Evolutionary conservation across 1,139 yeast genomes (phyloP), one percentile per base, ranked within the genome.

Genomic region (Geotrichum cucujoidarum): DNA sequence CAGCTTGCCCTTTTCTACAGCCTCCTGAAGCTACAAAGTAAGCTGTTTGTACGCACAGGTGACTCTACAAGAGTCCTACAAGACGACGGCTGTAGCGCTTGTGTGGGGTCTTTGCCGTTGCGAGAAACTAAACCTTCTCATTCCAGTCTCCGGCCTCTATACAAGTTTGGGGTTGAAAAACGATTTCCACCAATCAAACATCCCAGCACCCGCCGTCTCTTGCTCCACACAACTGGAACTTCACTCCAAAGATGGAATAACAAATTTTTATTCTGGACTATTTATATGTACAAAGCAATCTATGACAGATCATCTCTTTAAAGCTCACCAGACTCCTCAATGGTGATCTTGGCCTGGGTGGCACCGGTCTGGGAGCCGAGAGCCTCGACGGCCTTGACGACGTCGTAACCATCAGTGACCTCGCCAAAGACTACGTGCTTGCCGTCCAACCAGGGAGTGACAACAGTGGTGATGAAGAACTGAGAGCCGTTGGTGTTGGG

Each of bases 401-500:
- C 70, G 65, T 90, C 96, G 68, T 75, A 72, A 66, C 97, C 97
- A 51, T 89, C 95, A 61, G 74, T 70, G 61, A 92, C 97, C 77
- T 90, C 97, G 71, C 98, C 98, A 65, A 90, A 92, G 58, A 92
- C 98, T 72, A 89, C 97, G 83, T 92, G 98, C 77, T 84, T 86
- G 70, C 97, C 97, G 69, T 92, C 97, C 74, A 92, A 83, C 97
- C 97, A 90, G 61, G 96, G 86, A 71, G 86, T 77, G 64, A 89
- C 80, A 53, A 90, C 97, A 56, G 97, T 90, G 78, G 98, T 92
- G 75, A 92, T 81, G 81, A 92, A 92, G 78, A 92, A 92, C 77
- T 92, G 98, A 53, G 97, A 90, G 60, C 98, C 98, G 78, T 92
- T 92, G 81, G 97, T 90, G 90, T 90, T 89, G 74, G 96, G 96